Percentiles rank a stretch among this genome's conserved stretches.
Conservation (phyloP, 2,329 filamentous ascomycete species). For the Aspergillus pseudonomiae region DNA sequence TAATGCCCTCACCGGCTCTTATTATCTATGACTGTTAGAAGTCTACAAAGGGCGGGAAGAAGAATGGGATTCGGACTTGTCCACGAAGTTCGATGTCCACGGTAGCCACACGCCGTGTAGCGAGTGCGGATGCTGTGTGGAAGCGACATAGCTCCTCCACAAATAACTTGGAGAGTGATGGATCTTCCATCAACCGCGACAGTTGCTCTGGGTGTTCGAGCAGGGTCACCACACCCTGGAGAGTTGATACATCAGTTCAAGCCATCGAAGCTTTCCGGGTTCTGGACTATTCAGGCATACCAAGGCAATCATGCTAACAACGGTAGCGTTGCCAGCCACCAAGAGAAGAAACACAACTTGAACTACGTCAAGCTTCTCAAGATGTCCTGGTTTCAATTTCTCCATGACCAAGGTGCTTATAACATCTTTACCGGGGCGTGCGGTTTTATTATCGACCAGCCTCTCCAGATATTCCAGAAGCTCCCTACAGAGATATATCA, state of each 20-base stretch:
- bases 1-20: background rate
- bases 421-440: background rate
- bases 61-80: background rate
- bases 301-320: background rate
- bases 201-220: background rate
- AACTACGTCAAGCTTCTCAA: background rate
- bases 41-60: background rate
- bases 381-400: background rate
- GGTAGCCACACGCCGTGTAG: background rate
- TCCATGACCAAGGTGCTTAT: background rate
- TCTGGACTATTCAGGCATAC: background rate
- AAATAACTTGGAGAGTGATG: background rate
- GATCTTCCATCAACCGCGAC: background rate
- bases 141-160: background rate
- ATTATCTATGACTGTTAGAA: background rate
- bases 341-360: background rate
- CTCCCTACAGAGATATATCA: background rate
- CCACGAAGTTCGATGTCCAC: background rate
- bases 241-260: background rate
- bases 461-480: background rate
- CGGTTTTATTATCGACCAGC: background rate
- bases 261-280: fast-evolving
- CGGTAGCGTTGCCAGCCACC: background rate
- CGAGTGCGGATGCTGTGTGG: background rate
- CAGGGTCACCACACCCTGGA: background rate